Evolutionary conservation across 1,284 basidiomycete species (phyloP).

Genomic region (Xanthoconium separans): DNA sequence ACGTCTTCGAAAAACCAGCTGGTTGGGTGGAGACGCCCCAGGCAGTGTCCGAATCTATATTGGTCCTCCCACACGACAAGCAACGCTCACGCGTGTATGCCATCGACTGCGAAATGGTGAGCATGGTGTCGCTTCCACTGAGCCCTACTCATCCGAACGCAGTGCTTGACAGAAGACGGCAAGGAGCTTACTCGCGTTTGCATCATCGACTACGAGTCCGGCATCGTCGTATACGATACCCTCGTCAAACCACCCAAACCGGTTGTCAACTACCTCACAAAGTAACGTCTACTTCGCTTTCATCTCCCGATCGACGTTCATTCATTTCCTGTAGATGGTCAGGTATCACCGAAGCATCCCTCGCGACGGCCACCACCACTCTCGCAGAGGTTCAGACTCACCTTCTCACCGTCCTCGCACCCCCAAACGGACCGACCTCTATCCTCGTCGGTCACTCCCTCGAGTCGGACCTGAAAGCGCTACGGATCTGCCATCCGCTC

Average conservation of each 20-base stretch:
- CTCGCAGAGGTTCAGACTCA: slow-evolving; percentile 74
- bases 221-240: slow-evolving; percentile 77
- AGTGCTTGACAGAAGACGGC: slow-evolving; percentile 86
- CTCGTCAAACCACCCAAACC: slow-evolving; percentile 83
- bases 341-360: slow-evolving; percentile 78
- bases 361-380: slow-evolving; percentile 70
- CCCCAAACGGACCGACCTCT: slow-evolving; percentile 56
- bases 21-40: slow-evolving; percentile 78
- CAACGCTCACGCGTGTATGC: slow-evolving; percentile 53
- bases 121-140: slow-evolving; percentile 19
- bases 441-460: slow-evolving; percentile 93
- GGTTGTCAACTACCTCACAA: slow-evolving; percentile 84
- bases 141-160: slow-evolving; percentile 5
- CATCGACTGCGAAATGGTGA: slow-evolving; percentile 87
- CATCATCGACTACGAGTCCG: slow-evolving; percentile 73
- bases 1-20: slow-evolving; percentile 59
- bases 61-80: slow-evolving; percentile 25
- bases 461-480: slow-evolving; percentile 84
- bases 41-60: slow-evolving; percentile 35
- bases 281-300: slow-evolving; percentile 40
- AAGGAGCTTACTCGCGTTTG: slow-evolving; percentile 86
- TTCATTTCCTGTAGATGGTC: slow-evolving; percentile 62
- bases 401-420: slow-evolving; percentile 55
- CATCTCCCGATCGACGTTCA: background rate
- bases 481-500: slow-evolving; percentile 79